Evolutionary conservation across 345 rosid species (phyloP).

Genomic region (Citrus trifoliata): DNA sequence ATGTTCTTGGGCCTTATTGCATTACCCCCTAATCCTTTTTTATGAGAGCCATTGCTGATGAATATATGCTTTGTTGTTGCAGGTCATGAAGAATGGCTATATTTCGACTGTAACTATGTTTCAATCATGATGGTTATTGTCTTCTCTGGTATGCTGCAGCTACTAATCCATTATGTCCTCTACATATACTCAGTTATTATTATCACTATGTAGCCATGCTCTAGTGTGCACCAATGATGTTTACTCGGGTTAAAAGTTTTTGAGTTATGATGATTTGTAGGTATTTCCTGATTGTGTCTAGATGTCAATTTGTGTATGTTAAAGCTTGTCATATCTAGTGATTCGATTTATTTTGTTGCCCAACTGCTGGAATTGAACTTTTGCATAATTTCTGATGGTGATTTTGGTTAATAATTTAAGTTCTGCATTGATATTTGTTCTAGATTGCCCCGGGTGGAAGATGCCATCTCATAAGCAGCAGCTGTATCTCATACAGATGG

Average conservation of each 20-base stretch:
- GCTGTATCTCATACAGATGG: constrained; percentile 7
- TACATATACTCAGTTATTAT: neutral
- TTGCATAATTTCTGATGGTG: neutral
- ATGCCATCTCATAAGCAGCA: neutral
- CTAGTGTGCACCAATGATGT: neutral
- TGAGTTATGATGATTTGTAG: neutral
- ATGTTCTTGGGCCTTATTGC: neutral
- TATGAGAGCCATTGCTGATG: constrained; percentile 11
- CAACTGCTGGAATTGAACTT: neutral
- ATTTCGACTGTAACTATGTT: constrained; percentile 90
- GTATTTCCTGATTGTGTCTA: neutral
- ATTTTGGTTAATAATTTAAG: neutral
- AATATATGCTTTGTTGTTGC: constrained; percentile 16
- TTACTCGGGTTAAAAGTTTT: neutral
- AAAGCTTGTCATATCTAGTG: neutral
- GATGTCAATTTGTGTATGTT: neutral
- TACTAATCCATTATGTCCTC: neutral
- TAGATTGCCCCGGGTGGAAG: neutral
- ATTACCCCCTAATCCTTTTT: neutral
- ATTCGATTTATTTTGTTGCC: neutral
- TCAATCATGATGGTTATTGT: constrained; percentile 55
- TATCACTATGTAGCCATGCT: neutral
- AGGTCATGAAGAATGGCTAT: constrained; percentile 97
- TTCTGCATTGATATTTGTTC: neutral
- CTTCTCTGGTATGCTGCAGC: constrained; percentile 9